A percentile compares a stretch with the other conserved stretches of the same genome.
Evolutionary conservation across 805 yeast genomes (phyloP).

Genomic region (Barnettozyma sucrosica): DNA sequence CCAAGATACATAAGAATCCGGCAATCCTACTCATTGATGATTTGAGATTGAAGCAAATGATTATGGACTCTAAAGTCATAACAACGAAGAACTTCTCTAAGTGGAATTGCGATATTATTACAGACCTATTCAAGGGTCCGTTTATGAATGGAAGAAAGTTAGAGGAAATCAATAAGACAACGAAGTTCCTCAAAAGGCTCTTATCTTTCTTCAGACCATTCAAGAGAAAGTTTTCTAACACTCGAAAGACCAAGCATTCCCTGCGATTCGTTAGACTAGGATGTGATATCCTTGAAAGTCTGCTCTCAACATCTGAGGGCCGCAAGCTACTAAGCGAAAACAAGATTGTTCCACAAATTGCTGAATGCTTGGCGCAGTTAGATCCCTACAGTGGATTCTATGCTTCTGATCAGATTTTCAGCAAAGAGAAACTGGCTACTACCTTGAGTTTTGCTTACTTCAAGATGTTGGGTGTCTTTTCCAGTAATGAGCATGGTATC

Average conservation of each 20-base stretch:
- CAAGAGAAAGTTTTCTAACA: conserved; percentile 67
- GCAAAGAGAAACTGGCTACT: conserved; percentile 48
- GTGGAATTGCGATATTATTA: conserved; percentile 84
- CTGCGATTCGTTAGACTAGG: conserved; percentile 66
- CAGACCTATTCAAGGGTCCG: conserved; percentile 78
- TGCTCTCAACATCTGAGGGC: conserved; percentile 62
- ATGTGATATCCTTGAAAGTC: conserved; percentile 60
- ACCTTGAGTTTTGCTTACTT: conserved; percentile 77
- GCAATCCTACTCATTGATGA: conserved; percentile 42
- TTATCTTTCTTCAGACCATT: conserved; percentile 88
- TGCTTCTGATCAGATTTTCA: conserved; percentile 70
- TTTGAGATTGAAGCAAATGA: conserved; percentile 54
- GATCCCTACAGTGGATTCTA: conserved; percentile 74
- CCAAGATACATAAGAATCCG: conserved; percentile 16
- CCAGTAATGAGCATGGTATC: conserved; percentile 56
- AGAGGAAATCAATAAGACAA: conserved; percentile 70
- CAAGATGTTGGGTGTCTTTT: conserved; percentile 67
- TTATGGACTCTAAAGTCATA: conserved; percentile 64
- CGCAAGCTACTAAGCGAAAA: conserved; percentile 58
- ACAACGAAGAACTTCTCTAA: conserved; percentile 70
- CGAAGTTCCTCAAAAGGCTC: conserved; percentile 80
- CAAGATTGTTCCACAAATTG: conserved; percentile 80
- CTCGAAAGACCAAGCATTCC: conserved; percentile 44
- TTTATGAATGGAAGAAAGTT: conserved; percentile 63
- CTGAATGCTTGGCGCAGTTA: conserved; percentile 81